Base-by-base conservation (phyloP, 192 early-diverging fungal species). In the Geranomyces michiganensis region DNA sequence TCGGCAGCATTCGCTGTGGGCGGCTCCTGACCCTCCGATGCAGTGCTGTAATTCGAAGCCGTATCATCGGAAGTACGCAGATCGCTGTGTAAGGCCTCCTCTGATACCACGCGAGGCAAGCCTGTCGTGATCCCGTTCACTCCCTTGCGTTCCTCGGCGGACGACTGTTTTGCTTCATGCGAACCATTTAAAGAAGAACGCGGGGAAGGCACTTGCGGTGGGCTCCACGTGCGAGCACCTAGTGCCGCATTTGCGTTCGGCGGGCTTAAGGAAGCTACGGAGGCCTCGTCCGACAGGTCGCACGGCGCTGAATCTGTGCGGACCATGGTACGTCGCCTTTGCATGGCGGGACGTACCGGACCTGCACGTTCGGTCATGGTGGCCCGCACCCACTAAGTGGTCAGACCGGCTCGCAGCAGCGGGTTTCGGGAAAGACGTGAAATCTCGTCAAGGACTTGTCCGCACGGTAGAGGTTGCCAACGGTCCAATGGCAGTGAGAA, bases 261-360 rank as follows among this genome's bases (percentile, higher is more conserved):
- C 15, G 51, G n/a, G 7, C 4, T 6, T 17, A 53, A 7, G 7
- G 19, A n/a, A 17, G 51, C 19, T 31, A 36, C 53, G 14, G 36
- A 30, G 6, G 27, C 58, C n/a, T 45, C 56, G 10, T 62, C 70
- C 8, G 59, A 53, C 0, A 72, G 45, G 29, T 64, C 70, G 70
- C 70, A 62, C 17, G 70, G 70, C 21, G 70, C 70, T 14, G 70
- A 72, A 41, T 72, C 70, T 17, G 70, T 72, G 22, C 70, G 59
- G 26, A 72, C 59, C 22, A 70, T 49, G 21, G 59, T 62, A 8
- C 62, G 62, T 14, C 62, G 62, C 17, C 58, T 19, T 33, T 60
- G 58, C 58, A 60, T 60, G 51, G 36, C 36, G 36, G 36, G 36
- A 10, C 36, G 36, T 41, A 10, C 36, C 36, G 36, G 36, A 41